Conservation (phyloP, 1,284 basidiomycete species). For the Apiotrichum akiyoshidainum region DNA sequence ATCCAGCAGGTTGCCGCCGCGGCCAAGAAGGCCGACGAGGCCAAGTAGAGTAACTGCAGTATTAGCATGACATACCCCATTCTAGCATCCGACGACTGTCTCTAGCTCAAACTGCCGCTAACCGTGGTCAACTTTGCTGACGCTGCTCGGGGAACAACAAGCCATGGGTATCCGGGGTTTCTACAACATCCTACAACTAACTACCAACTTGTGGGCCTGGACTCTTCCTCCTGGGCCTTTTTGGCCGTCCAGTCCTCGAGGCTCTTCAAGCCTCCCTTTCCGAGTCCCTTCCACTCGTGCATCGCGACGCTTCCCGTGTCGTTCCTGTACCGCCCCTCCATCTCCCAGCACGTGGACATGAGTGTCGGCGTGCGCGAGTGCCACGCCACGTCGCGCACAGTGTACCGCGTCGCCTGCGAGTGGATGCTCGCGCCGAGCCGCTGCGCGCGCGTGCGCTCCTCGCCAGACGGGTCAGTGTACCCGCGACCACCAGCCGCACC, state of each 20-base stretch:
- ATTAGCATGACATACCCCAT: constrained; percentile 9
- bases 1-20: constrained; percentile 9
- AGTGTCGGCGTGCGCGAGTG: constrained; percentile 68
- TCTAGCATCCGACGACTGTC: constrained; percentile 1
- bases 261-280: constrained; percentile 60
- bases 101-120: no score
- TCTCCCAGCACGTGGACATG: constrained; percentile 87
- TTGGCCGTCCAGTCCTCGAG: constrained; percentile 75
- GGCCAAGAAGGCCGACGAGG: background rate
- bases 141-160: no score
- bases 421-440: constrained; percentile 59
- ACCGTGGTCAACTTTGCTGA: background rate
- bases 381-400: constrained; percentile 67
- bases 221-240: constrained; percentile 40
- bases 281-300: constrained; percentile 90
- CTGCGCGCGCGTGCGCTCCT: constrained; percentile 18
- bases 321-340: constrained; percentile 54
- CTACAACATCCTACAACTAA: background rate
- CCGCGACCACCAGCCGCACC: background rate
- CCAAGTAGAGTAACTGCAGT: background rate
- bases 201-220: background rate
- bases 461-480: constrained; percentile 46
- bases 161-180: no score
- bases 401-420: constrained; percentile 22
- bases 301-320: constrained; percentile 68